Conservation (phyloP, 2,329 filamentous ascomycete species). For the Westerdykella aurantiaca region DNA sequence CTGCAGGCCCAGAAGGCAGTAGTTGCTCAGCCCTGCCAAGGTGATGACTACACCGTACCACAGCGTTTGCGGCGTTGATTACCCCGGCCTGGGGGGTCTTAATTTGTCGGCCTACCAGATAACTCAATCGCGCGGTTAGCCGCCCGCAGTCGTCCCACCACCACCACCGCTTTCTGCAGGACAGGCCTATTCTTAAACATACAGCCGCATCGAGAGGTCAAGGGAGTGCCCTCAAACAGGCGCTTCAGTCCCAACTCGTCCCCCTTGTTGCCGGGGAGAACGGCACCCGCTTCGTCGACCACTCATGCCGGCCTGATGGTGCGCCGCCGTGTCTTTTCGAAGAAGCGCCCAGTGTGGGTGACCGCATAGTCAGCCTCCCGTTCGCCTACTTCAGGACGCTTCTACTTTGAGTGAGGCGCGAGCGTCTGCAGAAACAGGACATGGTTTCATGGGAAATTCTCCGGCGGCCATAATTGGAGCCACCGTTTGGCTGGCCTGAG, state of each 20-base stretch:
- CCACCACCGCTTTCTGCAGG: constrained; percentile 16
- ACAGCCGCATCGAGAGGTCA: constrained; percentile 28
- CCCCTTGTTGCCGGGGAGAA: constrained; percentile 21
- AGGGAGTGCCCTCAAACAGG: constrained; percentile 30
- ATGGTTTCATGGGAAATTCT: constrained; percentile 37
- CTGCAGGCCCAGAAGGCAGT: constrained; percentile 16
- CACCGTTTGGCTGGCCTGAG: constrained; percentile 17
- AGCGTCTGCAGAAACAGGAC: constrained; percentile 39
- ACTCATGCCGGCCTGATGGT: constrained; percentile 26
- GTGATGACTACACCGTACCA: constrained; percentile 20
- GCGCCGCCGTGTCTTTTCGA: constrained; percentile 23
- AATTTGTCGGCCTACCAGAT: constrained; percentile 29
- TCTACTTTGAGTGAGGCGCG: constrained; percentile 18
- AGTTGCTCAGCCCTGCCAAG: constrained; percentile 27
- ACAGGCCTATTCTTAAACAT: constrained; percentile 28
- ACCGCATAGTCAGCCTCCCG: constrained; percentile 25
- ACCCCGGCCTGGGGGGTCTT: constrained; percentile 17
- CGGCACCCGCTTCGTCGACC: constrained; percentile 20
- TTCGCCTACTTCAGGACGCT: constrained; percentile 26
- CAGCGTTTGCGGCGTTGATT: neutral
- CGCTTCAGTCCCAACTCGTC: constrained; percentile 25
- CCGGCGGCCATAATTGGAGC: constrained; percentile 22
- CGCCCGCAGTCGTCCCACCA: constrained; percentile 25
- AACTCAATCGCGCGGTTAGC: constrained; percentile 12
- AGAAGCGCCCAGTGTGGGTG: constrained; percentile 24